Conservation (phyloP, 495 filamentous ascomycete species). For the Hypoxylon trugodes region DNA sequence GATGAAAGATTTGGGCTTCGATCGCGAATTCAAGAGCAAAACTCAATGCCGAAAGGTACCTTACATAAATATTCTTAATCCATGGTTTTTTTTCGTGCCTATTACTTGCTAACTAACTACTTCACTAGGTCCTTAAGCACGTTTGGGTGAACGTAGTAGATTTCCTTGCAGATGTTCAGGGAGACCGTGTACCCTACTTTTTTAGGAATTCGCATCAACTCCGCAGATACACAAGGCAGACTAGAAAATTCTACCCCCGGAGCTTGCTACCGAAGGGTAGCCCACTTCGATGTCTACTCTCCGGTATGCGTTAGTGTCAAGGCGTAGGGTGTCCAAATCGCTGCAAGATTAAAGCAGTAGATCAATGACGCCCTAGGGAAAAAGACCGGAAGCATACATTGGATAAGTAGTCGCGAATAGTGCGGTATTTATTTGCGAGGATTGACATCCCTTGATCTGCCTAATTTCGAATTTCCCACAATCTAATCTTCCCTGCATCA, state of each 20-base stretch:
- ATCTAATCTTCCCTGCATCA: slow-evolving; percentile 81
- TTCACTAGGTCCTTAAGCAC: slow-evolving; percentile 35
- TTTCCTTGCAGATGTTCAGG: slow-evolving; percentile 43
- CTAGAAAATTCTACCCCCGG: slow-evolving; percentile 34
- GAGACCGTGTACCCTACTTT: slow-evolving; percentile 9
- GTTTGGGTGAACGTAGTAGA: slow-evolving; percentile 52
- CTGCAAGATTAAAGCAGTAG: neutral
- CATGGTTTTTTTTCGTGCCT: neutral
- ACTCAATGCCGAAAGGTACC: slow-evolving; percentile 51
- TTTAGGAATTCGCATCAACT: slow-evolving; percentile 39
- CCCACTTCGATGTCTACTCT: slow-evolving; percentile 40
- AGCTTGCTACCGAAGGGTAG: slow-evolving; percentile 31
- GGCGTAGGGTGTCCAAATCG: too few relatives aligned
- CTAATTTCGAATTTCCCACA: slow-evolving; percentile 80
- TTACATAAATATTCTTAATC: neutral
- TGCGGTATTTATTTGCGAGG: slow-evolving; percentile 6
- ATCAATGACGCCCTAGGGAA: neutral
- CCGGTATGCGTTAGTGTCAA: slow-evolving; percentile 17
- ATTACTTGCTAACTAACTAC: slow-evolving; percentile 1
- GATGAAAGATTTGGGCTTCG: slow-evolving; percentile 47
- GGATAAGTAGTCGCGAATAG: neutral
- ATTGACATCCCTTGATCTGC: neutral
- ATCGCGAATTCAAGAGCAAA: slow-evolving; percentile 39
- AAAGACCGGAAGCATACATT: neutral
- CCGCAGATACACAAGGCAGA: slow-evolving; percentile 32